Evolutionary conservation across 2,329 filamentous ascomycete species (phyloP).

Genomic region (Pseudogymnoascus verrucosus): DNA sequence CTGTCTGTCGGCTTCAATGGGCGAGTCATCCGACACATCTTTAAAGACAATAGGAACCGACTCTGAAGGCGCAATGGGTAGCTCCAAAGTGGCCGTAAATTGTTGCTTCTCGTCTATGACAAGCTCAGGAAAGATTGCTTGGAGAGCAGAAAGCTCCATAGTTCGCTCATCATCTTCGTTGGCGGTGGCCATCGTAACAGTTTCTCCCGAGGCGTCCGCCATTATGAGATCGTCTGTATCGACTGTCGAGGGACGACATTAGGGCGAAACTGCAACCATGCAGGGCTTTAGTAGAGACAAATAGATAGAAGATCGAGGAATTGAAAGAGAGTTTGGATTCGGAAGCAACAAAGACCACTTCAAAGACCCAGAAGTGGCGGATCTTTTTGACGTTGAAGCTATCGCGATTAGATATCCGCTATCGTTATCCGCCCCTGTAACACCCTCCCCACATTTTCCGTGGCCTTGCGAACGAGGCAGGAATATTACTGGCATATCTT

Average conservation of each 20-base stretch:
- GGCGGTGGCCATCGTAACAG: slow-evolving; percentile 25
- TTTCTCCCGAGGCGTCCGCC: neutral
- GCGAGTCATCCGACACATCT: neutral
- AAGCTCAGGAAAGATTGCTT: slow-evolving; percentile 62
- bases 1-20: slow-evolving; percentile 32
- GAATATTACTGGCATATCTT: neutral
- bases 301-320: neutral
- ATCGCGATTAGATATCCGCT: neutral
- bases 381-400: neutral
- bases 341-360: neutral
- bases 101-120: slow-evolving; percentile 35
- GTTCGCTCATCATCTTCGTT: slow-evolving; percentile 56
- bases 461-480: neutral
- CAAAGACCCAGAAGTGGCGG: neutral
- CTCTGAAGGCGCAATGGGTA: slow-evolving; percentile 47
- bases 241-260: neutral
- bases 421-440: neutral
- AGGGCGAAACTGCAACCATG: slow-evolving; percentile 1
- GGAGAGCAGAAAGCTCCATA: slow-evolving; percentile 52
- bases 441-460: neutral
- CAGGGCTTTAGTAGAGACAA: neutral
- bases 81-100: slow-evolving; percentile 43
- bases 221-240: neutral
- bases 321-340: neutral
- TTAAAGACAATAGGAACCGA: slow-evolving; percentile 35